These are phyloP conservation scores for Solanum hybrid DNA, from an alignment of 305 asterid genomes.

Conservation along the genomic window DNA sequence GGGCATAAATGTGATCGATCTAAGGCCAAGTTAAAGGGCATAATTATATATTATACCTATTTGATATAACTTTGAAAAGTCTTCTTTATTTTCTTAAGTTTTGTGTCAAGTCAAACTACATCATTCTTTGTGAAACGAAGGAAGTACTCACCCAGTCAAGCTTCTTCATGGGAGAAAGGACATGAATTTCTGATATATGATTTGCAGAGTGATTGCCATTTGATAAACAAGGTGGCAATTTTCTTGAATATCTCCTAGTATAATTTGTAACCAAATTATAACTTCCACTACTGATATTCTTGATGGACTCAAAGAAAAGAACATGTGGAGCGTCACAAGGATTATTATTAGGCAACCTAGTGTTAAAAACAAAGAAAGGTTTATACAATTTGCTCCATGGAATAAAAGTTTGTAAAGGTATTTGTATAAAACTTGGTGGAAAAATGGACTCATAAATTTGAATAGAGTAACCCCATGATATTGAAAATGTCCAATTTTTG, in stretches of 20 bases:
- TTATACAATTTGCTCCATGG: conserved; percentile 23
- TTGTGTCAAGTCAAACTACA: too few relatives aligned
- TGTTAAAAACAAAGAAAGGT: conserved; percentile 22
- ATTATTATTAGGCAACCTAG: conserved; percentile 11
- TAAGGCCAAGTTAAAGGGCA: too few relatives aligned
- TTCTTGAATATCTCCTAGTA: background rate
- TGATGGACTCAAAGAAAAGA: conserved; percentile 12
- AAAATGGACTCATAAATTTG: conserved; percentile 17
- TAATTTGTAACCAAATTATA: background rate
- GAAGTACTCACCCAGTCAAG: background rate
- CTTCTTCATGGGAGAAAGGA: background rate
- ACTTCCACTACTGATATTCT: background rate
- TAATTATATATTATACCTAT: too few relatives aligned
- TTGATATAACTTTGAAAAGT: too few relatives aligned
- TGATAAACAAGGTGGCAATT: background rate
- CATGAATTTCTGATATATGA: background rate
- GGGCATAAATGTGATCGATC: too few relatives aligned
- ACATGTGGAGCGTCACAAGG: conserved; percentile 23
- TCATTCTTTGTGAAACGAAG: too few relatives aligned
- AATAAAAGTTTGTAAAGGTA: conserved; percentile 23
- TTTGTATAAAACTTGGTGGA: conserved; percentile 19
- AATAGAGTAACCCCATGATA: conserved; percentile 29
- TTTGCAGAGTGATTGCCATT: conserved; percentile 4
- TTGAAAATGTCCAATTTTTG: conserved; percentile 22
- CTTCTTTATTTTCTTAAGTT: too few relatives aligned